Evolutionary conservation across 2,329 filamentous ascomycete species (phyloP).

Genomic region (Septoria petroselini): DNA sequence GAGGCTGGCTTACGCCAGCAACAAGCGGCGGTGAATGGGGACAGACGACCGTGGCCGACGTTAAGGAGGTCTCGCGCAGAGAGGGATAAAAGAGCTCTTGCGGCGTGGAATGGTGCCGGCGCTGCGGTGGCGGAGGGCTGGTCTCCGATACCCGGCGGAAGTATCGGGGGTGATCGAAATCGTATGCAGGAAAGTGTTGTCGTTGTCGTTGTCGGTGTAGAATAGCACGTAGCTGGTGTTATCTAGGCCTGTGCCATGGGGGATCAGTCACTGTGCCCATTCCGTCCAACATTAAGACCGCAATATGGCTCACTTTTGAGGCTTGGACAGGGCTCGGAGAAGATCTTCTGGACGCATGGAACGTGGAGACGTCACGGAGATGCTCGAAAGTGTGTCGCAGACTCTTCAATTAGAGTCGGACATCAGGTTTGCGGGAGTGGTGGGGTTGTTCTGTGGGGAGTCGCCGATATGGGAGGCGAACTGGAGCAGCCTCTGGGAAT

Average conservation of each 20-base stretch:
- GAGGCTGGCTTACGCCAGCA: conserved; percentile 87
- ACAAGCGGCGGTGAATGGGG: conserved; percentile 51
- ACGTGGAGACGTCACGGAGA: conserved; percentile 1
- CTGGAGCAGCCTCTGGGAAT: too few relatives aligned
- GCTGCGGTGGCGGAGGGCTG: conserved; percentile 59
- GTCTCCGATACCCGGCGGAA: conserved; percentile 78
- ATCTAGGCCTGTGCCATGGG: conserved; percentile 61
- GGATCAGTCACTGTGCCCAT: background rate
- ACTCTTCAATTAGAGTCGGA: conserved; percentile 16
- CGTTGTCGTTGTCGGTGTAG: conserved; percentile 34
- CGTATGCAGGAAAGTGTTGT: conserved; percentile 54
- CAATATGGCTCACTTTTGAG: conserved; percentile 70
- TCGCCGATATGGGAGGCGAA: too few relatives aligned
- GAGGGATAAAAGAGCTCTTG: conserved; percentile 76
- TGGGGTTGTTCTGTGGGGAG: too few relatives aligned
- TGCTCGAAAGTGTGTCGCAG: conserved; percentile 3
- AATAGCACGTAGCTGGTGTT: conserved; percentile 58
- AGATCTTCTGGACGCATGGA: conserved; percentile 89
- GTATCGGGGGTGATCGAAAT: conserved; percentile 69
- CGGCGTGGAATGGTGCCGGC: conserved; percentile 83
- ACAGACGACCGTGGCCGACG: conserved; percentile 65
- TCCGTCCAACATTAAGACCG: conserved; percentile 13
- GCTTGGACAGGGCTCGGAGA: conserved; percentile 89
- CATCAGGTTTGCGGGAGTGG: background rate
- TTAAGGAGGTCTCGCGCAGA: conserved; percentile 90